Evolutionary conservation across 176 grass and related monocot species (phyloP), one percentile per base, ranked within the genome.

Genomic region (Eragrostis nindensis): DNA sequence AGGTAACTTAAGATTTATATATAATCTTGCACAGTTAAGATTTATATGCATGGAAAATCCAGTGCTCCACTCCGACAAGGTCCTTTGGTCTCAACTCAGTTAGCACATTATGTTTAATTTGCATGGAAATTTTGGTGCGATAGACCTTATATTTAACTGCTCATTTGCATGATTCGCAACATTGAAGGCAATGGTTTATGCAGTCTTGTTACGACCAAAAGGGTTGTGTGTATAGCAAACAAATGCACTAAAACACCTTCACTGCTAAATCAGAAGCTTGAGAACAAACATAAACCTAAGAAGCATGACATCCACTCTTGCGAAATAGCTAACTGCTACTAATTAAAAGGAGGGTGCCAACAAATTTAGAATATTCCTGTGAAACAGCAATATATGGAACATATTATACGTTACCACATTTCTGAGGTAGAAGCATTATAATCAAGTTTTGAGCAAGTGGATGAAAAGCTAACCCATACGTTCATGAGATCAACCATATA

Each of bases 1-100:
- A 84, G 21, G 42, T 17, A 27, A 75, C 18, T 54, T 75, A 48
- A 84, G 80, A 61, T 79, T 74, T 87, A 18, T 52, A 44, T 50
- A 60, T 17, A 66, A 0, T 2, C 69, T 43, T 80, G 71, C 24
- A 76, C 73, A 54, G 25, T 70, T 55, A 74, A 66, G 62, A 30
- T 9, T 68, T 54, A 52, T 25, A 39, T 71, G 69, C 70, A 80
- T 70, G 63, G 55, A 80, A 78, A 68, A 54, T 72, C 66, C 49
- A 78, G 30, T 61, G n/a, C 22, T 83, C 29, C 22, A 38, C 36
- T 15, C 43, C 42, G 43, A 62, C 53, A 79, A 62, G 53, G 14
- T 84, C 68, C 25, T 57, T 78, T 8, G 53, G 26, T 22, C 15
- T 40, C 25, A 32, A 46, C 18, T n/a, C 57, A 71, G 30, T 46